Evolutionary conservation across 129 eudicot species (phyloP).

Genomic region (Logfia minima): DNA sequence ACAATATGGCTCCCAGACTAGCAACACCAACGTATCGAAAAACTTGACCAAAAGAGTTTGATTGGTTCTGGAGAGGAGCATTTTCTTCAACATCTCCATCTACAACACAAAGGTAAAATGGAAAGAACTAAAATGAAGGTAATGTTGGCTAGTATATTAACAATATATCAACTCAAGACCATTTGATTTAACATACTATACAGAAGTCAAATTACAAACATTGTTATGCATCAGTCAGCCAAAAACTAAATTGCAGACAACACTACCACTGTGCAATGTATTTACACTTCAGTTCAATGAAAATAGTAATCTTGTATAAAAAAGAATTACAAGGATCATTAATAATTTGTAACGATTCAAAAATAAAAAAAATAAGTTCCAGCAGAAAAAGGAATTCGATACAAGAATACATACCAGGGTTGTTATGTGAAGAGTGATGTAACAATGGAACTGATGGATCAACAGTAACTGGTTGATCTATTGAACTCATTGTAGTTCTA

Average conservation of each 20-base stretch:
- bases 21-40: conserved; percentile 96
- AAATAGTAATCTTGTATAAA: not conserved
- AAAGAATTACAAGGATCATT: too few relatives aligned
- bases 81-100: conserved; percentile 65
- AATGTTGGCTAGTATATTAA: not conserved
- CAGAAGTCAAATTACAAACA: not conserved
- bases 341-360: not conserved
- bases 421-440: not conserved
- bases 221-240: conserved; percentile 10
- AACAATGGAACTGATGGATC: not conserved
- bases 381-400: not conserved
- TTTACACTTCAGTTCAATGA: not conserved
- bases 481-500: not conserved
- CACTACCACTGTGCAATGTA: not conserved
- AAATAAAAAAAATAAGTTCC: not conserved
- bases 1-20: conserved; percentile 90
- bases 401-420: conserved; percentile 2
- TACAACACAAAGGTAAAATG: conserved; percentile 18
- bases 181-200: not conserved
- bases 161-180: not conserved
- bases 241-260: not conserved
- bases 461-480: not conserved
- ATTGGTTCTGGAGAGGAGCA: conserved; percentile 48
- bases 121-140: not conserved
- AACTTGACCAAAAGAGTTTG: conserved; percentile 71